phyloP scores from a whole-genome alignment of 345 rosid genomes.

The Physaria fendleri region DNA sequence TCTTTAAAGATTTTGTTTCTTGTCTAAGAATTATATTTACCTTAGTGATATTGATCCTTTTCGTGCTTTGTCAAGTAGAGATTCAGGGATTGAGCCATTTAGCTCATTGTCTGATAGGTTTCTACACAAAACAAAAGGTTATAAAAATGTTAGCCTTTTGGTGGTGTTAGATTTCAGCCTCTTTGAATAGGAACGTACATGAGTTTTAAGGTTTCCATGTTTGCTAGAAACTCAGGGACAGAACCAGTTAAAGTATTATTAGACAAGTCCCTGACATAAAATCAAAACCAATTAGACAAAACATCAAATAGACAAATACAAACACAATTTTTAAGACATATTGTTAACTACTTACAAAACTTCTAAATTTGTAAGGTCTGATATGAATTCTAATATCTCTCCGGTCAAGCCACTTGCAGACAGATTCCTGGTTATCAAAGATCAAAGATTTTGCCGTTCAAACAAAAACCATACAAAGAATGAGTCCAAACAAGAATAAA shows the following conservation, averaged over 20 bases:
- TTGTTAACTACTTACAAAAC: constrained; percentile 35
- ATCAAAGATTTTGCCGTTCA: neutral
- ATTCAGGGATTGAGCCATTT: constrained; percentile 41
- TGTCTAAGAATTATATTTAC: constrained; percentile 15
- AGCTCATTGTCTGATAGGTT: constrained; percentile 37
- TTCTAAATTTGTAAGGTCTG: constrained; percentile 38
- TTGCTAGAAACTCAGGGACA: constrained; percentile 39
- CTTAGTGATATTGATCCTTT: constrained; percentile 31
- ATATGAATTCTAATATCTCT: constrained; percentile 27
- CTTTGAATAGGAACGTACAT: constrained; percentile 30
- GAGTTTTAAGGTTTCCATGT: constrained; percentile 29
- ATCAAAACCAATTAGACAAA: neutral
- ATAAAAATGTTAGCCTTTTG: neutral
- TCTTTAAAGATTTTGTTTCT: neutral
- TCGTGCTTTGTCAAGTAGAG: constrained; percentile 34
- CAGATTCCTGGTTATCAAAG: constrained; percentile 24
- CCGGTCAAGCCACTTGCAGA: constrained; percentile 42
- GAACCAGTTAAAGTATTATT: constrained; percentile 45
- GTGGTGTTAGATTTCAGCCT: neutral
- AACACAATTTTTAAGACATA: neutral
- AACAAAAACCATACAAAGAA: neutral
- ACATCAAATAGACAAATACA: too few species aligned
- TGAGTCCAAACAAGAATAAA: neutral
- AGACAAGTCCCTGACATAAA: constrained; percentile 46
- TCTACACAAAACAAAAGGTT: constrained; percentile 26